Evolutionary conservation across 2,329 filamentous ascomycete species (phyloP), one percentile per base, ranked within the genome.

Genomic region (Furcasterigmium sp.): DNA sequence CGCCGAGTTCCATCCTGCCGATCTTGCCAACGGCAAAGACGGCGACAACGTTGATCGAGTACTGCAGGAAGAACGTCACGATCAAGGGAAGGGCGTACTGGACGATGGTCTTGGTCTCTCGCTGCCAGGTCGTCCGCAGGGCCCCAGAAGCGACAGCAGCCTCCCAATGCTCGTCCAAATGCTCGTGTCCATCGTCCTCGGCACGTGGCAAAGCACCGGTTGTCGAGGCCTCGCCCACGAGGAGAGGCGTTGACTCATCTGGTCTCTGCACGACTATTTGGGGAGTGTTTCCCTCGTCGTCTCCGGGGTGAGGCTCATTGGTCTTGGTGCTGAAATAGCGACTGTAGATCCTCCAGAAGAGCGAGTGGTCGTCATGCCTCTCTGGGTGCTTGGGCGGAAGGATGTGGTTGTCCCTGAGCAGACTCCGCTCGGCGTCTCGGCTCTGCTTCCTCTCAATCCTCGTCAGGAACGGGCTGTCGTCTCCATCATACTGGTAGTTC

Each of bases 51-150:
- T 85, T 91, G 57, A 93, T 76, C 25, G 86, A 91, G 60, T 91
- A 91, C 60, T 93, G 87, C 25, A 93, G 70, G 41, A 90, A 51
- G 55, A 91, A 91, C 0, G 87, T 91, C 20, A 84, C 56, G 46
- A 89, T 78, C 40, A 91, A 67, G 1, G 86, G 86, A 23, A 74
- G 70, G 3, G 85, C 84, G 59, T 91, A 91, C 49, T 76, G 73
- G 23, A 76, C 68, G 32, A 97, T 75, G 1, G 90, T 90, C 67
- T 91, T 90, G 34, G 85, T 75, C 70, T 97, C 91, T 49, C 91
- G 81, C 62, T 86, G 84, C 90, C 91, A 97, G 5, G 89, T 94
- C 5, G 91, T 96, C 42, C 84, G 83, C 51, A 97, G 91, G 57
- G 82, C 78, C 10, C 90, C 89, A 0, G 85, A 78, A 1, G 80